Base-by-base conservation (phyloP, 129 eudicot genomes). In the Kitagawia praeruptora region DNA sequence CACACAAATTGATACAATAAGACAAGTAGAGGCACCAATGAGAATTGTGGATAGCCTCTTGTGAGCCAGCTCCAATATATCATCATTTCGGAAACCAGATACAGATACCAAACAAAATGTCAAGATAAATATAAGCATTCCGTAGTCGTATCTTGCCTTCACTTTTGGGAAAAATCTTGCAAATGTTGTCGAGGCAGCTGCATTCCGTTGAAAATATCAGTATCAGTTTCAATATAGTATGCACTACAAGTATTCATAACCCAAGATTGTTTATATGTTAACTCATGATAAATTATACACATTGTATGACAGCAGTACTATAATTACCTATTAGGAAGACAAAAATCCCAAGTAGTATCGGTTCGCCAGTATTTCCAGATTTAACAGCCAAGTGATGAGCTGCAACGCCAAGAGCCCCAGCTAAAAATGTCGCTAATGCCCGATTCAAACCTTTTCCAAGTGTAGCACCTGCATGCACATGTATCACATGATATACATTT, bases 121-220 rank as follows among this genome's bases (percentile, higher is more conserved):
- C 78, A 91, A 77, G 71, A 91, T 93, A 76, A 93, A 91, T 56
- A 93, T 87, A 66, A 93, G 78, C 87, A 91, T 76, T 40, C 97
- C 97, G 5, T 93, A 89, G 76, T 93, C 98, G 45, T 93, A 88
- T 86, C 97, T 84, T 27, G 88, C 92, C 86, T 88, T 93, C 18
- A 91, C 82, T 6, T 82, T 84, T 0, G 98, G 98, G 38, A 91
- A 81, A 74, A 93, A 93, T 75, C 98, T 80, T 21, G 87, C 54
- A 70, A 89, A 91, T 10, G 98, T 93, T 45, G 87, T 80, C 10
- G 81, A 73, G 4, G 82, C 92, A 41, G 89, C 98, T 93, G 86
- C 83, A 83, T 8, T 5, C 8, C 21, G 11, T 31, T 27, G 31
- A 47, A 71, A 51, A 53, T 4, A 70, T 44, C 27, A 40, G 3